Base-by-base conservation (phyloP, 257 asterid genomes). In the Paraleonurus japonicus region DNA sequence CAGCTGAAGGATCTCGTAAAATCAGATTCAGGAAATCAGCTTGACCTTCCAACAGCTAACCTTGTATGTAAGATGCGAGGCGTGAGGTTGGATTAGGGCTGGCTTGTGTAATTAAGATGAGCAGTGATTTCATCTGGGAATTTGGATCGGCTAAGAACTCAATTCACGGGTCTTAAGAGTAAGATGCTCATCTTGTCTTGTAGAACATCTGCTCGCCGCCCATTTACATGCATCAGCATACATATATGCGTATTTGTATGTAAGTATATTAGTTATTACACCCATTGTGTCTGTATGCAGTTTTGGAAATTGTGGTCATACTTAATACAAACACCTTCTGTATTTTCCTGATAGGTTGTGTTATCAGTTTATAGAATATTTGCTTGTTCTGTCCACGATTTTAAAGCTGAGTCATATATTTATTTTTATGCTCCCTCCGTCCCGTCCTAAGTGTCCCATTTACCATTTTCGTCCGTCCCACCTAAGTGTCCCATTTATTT, bases 61-160 rank as follows among this genome's bases (percentile, higher is more conserved):
- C 98, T 90, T 11, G 92, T 92, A 59, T 92, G 99, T 82, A 92
- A 78, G 84, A 95, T 95, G 90, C 90, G 97, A 6, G 94, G 91
- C 11, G 85, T 88, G 54, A 83, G 77, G 45, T 79, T 92, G 53
- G 99, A 95, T 22, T 78, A 76, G 63, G 20, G 26, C 61, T 12
- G 19, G 19, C 47, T 69, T 50, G 39, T 17, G 37, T 43, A 60
- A 47, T 48, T 24, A 13, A 27, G 59, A 45, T 53, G 43, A 27
- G 64, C 32, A 3, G 30, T 7, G 39, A 33, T 47, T 41, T 41
- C 61, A 54, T 54, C 33, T 23, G 32, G 61, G 33, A 10, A 35
- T 67, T 64, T 39, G 55, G 9, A 30, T 48, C 9, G 53, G 4
- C 11, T 26, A 50, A 50, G 51, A 13, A 13, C 51, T 43, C 51